Conservation (phyloP, 2,329 filamentous ascomycete genomes). For the Apiospora hydei region DNA sequence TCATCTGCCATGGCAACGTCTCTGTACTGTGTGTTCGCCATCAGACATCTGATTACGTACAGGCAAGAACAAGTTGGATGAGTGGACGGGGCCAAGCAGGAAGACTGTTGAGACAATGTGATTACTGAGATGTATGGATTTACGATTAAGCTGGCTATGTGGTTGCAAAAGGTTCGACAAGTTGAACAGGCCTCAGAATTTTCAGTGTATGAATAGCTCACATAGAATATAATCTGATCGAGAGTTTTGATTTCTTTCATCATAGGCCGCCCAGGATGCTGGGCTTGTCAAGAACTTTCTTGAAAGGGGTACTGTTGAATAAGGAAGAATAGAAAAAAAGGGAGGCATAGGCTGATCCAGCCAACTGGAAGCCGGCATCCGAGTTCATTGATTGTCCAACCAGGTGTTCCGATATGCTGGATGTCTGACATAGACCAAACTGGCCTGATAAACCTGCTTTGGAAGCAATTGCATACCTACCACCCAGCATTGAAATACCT, state of each 20-base stretch:
- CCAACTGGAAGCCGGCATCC: background rate
- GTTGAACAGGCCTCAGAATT: slow-evolving; percentile 29
- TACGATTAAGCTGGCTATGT: background rate
- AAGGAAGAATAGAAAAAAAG: background rate
- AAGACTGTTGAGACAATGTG: background rate
- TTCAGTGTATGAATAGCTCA: slow-evolving; percentile 30
- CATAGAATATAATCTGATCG: slow-evolving; percentile 28
- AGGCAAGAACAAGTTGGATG: too few species aligned
- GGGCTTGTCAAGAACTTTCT: slow-evolving; percentile 17
- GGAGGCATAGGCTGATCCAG: background rate
- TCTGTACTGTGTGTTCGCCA: too few species aligned
- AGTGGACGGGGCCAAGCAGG: background rate
- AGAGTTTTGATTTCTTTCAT: slow-evolving; percentile 28
- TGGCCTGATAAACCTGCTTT: background rate
- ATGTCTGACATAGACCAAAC: background rate
- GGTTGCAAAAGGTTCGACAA: background rate
- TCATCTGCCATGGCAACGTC: too few species aligned
- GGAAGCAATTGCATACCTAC: background rate
- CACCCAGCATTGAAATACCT: too few species aligned
- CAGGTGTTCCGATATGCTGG: background rate
- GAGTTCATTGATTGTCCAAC: background rate
- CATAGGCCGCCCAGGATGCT: slow-evolving; percentile 25
- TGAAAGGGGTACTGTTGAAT: background rate
- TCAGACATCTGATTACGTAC: too few species aligned
- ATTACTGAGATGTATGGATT: background rate